Evolutionary conservation across 495 filamentous ascomycete genomes (phyloP).

Genomic region (Rostrohypoxylon terebratum): DNA sequence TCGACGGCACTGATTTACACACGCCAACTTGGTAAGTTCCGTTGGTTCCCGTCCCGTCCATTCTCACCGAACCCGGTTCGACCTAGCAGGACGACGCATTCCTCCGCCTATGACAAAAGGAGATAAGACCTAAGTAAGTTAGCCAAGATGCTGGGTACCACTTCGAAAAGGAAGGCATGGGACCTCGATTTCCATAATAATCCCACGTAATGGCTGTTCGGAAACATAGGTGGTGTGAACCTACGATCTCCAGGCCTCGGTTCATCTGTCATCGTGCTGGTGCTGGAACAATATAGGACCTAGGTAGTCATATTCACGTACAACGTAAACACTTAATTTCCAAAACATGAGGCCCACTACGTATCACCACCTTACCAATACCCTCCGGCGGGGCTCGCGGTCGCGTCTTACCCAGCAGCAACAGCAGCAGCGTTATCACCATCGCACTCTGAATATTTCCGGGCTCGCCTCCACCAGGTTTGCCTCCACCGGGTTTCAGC

Average conservation of each 20-base stretch:
- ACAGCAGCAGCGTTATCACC: too few relatives aligned
- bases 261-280: too few relatives aligned
- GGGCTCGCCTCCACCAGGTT: background rate
- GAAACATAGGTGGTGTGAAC: slow-evolving; percentile 3
- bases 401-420: background rate
- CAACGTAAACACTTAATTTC: background rate
- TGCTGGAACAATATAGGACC: too few relatives aligned
- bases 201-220: background rate
- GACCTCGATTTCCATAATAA: background rate
- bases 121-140: slow-evolving; percentile 6
- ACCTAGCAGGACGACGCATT: background rate
- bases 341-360: slow-evolving; percentile 18
- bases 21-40: background rate
- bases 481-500: slow-evolving; percentile 4
- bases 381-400: background rate
- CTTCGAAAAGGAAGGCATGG: slow-evolving; percentile 3
- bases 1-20: background rate
- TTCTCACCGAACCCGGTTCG: background rate
- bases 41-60: slow-evolving; percentile 7
- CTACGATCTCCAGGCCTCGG: background rate
- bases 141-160: background rate
- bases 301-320: background rate
- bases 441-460: slow-evolving; percentile 1
- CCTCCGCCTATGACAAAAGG: slow-evolving; percentile 2
- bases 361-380: slow-evolving; percentile 8